Conservation (phyloP, 192 early-diverging fungal species). For the Pilobolus umbonatus region DNA sequence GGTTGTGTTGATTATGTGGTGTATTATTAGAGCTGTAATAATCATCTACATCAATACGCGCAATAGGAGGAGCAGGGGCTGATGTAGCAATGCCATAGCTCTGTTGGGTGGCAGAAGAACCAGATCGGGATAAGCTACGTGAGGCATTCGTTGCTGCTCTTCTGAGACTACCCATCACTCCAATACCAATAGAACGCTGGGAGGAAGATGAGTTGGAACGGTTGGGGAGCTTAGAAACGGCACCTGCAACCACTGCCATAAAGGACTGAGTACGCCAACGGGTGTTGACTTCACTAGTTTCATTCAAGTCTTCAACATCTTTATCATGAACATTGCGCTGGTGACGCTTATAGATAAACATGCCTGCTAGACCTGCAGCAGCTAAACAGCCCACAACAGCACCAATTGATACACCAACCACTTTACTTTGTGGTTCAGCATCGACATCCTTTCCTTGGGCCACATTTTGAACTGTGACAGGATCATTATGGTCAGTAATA, state of each 20-base stretch:
- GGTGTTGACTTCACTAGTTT: slow-evolving; percentile 20
- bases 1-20: background rate
- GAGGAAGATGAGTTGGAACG: slow-evolving; percentile 3
- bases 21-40: background rate
- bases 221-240: slow-evolving; percentile 28
- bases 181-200: background rate
- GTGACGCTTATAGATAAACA: slow-evolving; percentile 25
- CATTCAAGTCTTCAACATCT: slow-evolving; percentile 8
- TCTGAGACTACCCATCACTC: slow-evolving; percentile 19
- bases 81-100: slow-evolving; percentile 23
- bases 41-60: slow-evolving; percentile 24
- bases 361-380: slow-evolving; percentile 30
- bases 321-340: slow-evolving; percentile 7
- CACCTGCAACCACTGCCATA: slow-evolving; percentile 30
- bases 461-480: slow-evolving; percentile 16
- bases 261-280: slow-evolving; percentile 30
- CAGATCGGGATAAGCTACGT: background rate
- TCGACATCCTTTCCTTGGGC: background rate
- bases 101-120: slow-evolving; percentile 5
- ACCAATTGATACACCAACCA: slow-evolving; percentile 24
- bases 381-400: slow-evolving; percentile 30
- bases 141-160: slow-evolving; percentile 26
- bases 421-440: slow-evolving; percentile 23
- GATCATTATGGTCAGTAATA: background rate
- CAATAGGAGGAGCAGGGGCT: slow-evolving; percentile 14